phyloP scores from a whole-genome alignment of 108 stramenopile genomes.

The Hondaea fermentalgiana region DNA sequence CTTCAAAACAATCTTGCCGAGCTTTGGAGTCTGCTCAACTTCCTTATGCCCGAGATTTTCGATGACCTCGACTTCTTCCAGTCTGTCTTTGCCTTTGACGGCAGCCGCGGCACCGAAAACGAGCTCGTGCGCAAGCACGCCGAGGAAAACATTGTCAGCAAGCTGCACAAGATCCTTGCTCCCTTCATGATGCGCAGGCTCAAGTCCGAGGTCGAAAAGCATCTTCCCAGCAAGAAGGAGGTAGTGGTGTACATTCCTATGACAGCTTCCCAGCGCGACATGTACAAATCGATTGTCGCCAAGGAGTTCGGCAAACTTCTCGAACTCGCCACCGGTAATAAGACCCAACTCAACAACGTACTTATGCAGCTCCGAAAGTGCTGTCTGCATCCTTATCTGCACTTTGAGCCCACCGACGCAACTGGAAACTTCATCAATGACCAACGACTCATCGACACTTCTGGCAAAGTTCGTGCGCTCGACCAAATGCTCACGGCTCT shows the following conservation, averaged over 20 bases:
- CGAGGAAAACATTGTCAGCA: conserved; percentile 77
- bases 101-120: conserved; percentile 33
- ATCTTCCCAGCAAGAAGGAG: conserved; percentile 81
- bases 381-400: conserved; percentile 78
- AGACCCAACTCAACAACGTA: conserved; percentile 65
- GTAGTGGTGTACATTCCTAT: conserved; percentile 69
- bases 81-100: conserved; percentile 71
- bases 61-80: conserved; percentile 91
- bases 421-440: conserved; percentile 55
- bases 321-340: neutral
- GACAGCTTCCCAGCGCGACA: conserved; percentile 70
- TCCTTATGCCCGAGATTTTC: conserved; percentile 94
- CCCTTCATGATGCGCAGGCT: conserved; percentile 85
- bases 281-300: conserved; percentile 63
- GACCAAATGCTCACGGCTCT: conserved; percentile 84
- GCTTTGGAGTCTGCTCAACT: conserved; percentile 95
- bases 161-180: conserved; percentile 74
- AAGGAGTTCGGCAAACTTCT: neutral
- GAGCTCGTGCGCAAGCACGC: conserved; percentile 51
- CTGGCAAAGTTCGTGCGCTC: conserved; percentile 77
- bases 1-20: conserved; percentile 85
- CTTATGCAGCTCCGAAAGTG: conserved; percentile 86
- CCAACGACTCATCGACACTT: conserved; percentile 65
- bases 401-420: conserved; percentile 69
- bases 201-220: conserved; percentile 74